Evolutionary conservation across 2,329 filamentous ascomycete species (phyloP).

Genomic region (Fusarium sp.): DNA sequence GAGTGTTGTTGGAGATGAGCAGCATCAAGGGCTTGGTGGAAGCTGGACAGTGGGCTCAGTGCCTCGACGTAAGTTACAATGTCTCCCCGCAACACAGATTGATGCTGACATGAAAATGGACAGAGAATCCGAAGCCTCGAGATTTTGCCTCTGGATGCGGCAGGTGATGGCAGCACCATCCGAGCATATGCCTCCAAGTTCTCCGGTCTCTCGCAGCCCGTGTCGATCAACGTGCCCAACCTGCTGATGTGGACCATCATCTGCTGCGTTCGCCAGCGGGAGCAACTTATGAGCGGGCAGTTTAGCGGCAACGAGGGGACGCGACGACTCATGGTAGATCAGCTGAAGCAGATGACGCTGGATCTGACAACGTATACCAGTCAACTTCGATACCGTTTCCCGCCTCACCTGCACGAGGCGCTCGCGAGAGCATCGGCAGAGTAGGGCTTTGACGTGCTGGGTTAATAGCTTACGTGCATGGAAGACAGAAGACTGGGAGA

Average conservation of each 20-base stretch:
- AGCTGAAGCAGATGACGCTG: conserved; percentile 81
- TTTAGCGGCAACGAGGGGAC: conserved; percentile 78
- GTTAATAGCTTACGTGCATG: conserved; percentile 1
- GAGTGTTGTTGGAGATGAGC: conserved; percentile 68
- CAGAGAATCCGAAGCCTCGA: conserved; percentile 78
- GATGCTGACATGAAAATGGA: conserved; percentile 30
- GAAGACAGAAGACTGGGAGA: neutral
- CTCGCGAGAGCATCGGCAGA: conserved; percentile 83
- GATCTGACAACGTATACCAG: conserved; percentile 95
- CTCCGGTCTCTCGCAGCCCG: conserved; percentile 77
- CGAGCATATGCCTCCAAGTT: conserved; percentile 84
- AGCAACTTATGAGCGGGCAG: conserved; percentile 72
- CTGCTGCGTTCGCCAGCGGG: conserved; percentile 82
- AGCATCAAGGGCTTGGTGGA: conserved; percentile 67
- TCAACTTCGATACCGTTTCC: conserved; percentile 89
- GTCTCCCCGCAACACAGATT: neutral
- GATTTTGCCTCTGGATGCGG: conserved; percentile 80
- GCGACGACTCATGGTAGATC: conserved; percentile 70
- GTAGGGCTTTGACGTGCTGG: conserved; percentile 17
- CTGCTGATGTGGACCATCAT: conserved; percentile 93
- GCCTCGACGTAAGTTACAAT: conserved; percentile 63
- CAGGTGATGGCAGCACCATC: conserved; percentile 79
- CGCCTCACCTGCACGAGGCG: conserved; percentile 86
- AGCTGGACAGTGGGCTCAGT: conserved; percentile 63
- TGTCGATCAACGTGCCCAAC: conserved; percentile 89